Evolutionary conservation across 1,284 basidiomycete genomes (phyloP), one percentile per base, ranked within the genome.

Genomic region (Ceratobasidium sp.): DNA sequence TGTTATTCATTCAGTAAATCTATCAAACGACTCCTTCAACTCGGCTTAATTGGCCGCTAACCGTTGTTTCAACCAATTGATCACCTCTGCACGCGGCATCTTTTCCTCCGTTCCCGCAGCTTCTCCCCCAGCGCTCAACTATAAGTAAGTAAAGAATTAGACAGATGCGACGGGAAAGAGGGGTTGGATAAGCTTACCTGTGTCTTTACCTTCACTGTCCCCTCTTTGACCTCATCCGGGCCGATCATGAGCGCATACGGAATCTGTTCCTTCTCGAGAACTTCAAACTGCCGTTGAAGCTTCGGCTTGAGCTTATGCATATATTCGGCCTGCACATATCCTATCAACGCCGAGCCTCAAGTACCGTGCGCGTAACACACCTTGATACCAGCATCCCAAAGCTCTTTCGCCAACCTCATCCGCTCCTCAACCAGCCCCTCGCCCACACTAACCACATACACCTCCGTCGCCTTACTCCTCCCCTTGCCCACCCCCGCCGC

Each of bases 221-320:
- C 96, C 68, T 89, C 88, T 81, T 90, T 91, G 77, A 97, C 86
- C 86, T 99, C 97, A 78, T 93, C 92, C 0, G 90, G 91, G 7
- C 96, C 97, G 32, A 99, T 86, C 79, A 99, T 94, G 77, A 98
- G 89, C 1, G 95, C 96, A 83, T 95, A 97, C 2, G 95, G 96
- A 49, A 95, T 94, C 80, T 94, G 91, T 81, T 99, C 97, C 82
- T 88, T 91, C 85, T 98, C 97, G n/a, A 95, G 94, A 2, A 92
- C 91, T 22, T 92, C 92, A 82, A 98, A 99, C 83, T 99, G 97
- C 9, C 90, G 87, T 1, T 87, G 86, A 49, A 96, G 86, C 84
- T 99, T 99, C 0, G 96, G 96, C 83, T 97, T 97, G 78, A 87
- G 89, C 85, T 99, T 99, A 81, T 96, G 95, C 82, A 96, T 86